phyloP scores from a whole-genome alignment of 768 basidiomycete genomes.

The Kwoniella newhampshirensis region DNA sequence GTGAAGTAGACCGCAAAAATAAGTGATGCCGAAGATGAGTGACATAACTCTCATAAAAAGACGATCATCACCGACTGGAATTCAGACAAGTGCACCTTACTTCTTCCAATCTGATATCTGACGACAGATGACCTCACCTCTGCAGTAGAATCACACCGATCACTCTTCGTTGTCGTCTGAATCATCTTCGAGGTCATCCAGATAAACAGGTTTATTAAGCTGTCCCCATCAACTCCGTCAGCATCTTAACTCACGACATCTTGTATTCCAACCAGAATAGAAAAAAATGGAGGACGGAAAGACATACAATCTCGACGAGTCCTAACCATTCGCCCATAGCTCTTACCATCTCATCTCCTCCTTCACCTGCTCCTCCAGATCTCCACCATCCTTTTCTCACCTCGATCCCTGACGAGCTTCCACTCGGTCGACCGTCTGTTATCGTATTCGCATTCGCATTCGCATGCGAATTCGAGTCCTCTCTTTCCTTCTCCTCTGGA shows the following conservation, averaged over 20 bases:
- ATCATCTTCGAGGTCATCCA: constrained; percentile 23
- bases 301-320: constrained; percentile 32
- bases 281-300: neutral
- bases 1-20: too few relatives aligned
- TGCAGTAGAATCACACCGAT: too few relatives aligned
- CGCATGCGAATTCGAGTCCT: constrained; percentile 10
- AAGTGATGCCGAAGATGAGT: too few relatives aligned
- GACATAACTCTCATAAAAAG: too few relatives aligned
- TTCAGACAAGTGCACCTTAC: too few relatives aligned
- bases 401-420: constrained; percentile 15
- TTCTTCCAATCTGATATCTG: too few relatives aligned
- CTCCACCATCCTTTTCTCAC: constrained; percentile 42
- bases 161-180: constrained; percentile 9
- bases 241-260: neutral
- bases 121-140: too few relatives aligned
- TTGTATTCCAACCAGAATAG: neutral
- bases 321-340: constrained; percentile 46
- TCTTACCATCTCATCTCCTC: constrained; percentile 44
- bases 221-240: constrained; percentile 3
- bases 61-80: too few relatives aligned
- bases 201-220: constrained; percentile 41
- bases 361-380: constrained; percentile 41
- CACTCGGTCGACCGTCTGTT: neutral
- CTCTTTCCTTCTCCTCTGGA: neutral
- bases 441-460: too few relatives aligned